Evolutionary conservation across 805 yeast genomes (phyloP).

Genomic region (Metschnikowia kunwiensis): DNA sequence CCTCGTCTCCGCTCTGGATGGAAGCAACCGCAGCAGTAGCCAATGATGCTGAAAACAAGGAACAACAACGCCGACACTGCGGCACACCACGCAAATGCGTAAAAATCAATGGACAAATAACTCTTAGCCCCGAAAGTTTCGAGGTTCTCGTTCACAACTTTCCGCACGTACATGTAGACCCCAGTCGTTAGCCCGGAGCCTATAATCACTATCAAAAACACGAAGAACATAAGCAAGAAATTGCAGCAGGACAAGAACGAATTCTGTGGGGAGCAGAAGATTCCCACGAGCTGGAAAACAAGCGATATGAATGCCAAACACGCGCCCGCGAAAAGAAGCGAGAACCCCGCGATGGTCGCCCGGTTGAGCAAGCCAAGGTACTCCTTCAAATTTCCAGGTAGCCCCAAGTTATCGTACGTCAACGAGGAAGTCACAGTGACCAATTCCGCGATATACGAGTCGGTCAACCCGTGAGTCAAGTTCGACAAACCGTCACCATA

Average conservation of each 20-base stretch:
- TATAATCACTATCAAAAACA: conserved; percentile 43
- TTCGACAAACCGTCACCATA: conserved; percentile 24
- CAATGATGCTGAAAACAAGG: conserved; percentile 32
- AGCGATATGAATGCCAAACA: conserved; percentile 42
- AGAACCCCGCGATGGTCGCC: conserved; percentile 57
- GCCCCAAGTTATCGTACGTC: conserved; percentile 31
- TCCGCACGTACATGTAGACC: conserved; percentile 47
- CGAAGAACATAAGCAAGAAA: conserved; percentile 41
- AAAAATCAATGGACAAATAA: conserved; percentile 46
- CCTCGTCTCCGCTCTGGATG: conserved; percentile 1
- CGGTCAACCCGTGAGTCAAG: conserved; percentile 10
- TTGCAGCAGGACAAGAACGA: conserved; percentile 46
- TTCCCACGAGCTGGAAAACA: conserved; percentile 46
- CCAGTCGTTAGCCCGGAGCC: conserved; percentile 62
- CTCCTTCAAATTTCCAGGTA: conserved; percentile 54
- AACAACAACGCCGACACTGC: conserved; percentile 44
- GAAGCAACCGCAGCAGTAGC: conserved; percentile 41
- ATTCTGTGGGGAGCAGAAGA: conserved; percentile 41
- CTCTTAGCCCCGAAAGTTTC: conserved; percentile 54
- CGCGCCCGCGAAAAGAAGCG: conserved; percentile 30
- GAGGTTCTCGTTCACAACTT: conserved; percentile 48
- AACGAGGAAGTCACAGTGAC: conserved; percentile 15
- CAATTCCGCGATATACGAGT: conserved; percentile 11
- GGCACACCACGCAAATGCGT: conserved; percentile 65
- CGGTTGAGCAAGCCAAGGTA: conserved; percentile 45